Conservation (phyloP, 2,329 filamentous ascomycete species). For the Aspergillus fructus region DNA sequence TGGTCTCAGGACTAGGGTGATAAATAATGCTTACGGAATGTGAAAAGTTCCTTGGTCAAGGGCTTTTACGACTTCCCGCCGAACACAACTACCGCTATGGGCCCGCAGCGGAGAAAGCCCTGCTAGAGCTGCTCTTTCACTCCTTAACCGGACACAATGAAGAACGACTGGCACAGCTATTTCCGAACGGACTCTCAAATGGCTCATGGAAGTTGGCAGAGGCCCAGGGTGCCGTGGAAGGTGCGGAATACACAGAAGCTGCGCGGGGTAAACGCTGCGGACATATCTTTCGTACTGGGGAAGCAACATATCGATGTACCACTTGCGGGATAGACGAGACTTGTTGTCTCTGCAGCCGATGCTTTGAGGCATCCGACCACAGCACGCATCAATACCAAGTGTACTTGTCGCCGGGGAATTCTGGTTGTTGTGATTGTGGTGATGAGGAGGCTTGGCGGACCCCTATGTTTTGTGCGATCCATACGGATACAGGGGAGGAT, state of each 20-base stretch:
- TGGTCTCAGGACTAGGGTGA: conserved; percentile 15
- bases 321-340: conserved; percentile 95
- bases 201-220: conserved; percentile 73
- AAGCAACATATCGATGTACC: conserved; percentile 90
- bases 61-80: conserved; percentile 74
- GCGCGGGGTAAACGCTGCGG: conserved; percentile 92
- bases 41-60: conserved; percentile 80
- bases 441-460: conserved; percentile 91
- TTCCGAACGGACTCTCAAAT: conserved; percentile 69
- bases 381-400: conserved; percentile 90
- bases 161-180: conserved; percentile 76
- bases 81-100: conserved; percentile 74
- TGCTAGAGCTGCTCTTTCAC: conserved; percentile 80
- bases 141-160: conserved; percentile 75
- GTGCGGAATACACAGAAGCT: conserved; percentile 89
- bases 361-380: conserved; percentile 94
- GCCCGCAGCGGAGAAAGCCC: conserved; percentile 66
- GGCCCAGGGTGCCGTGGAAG: conserved; percentile 88
- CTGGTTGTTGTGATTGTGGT: conserved; percentile 95
- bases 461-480: conserved; percentile 84
- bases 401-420: conserved; percentile 83
- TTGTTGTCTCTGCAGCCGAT: conserved; percentile 88
- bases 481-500: conserved; percentile 61
- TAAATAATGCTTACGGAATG: conserved; percentile 50
- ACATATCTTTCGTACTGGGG: conserved; percentile 93